A percentile compares a stretch with the other conserved stretches of the same genome.
Conservation (phyloP, 2,329 filamentous ascomycete genomes). For the Aspergillus sp. region DNA sequence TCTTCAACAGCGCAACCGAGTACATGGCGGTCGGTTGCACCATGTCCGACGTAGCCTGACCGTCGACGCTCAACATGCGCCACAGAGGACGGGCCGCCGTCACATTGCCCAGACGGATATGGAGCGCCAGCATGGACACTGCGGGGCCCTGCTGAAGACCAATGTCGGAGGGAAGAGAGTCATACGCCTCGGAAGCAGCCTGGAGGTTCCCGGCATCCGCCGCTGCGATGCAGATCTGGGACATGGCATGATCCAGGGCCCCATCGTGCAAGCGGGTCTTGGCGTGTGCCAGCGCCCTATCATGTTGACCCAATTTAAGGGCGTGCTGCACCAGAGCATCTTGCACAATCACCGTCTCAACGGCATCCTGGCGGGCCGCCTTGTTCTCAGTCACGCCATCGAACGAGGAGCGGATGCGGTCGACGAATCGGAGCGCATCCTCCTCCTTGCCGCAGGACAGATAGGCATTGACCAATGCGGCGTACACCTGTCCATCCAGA, state of each 20-base stretch:
- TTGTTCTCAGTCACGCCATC: conserved; percentile 44
- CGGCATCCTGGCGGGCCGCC: conserved; percentile 58
- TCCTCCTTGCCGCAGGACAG: conserved; percentile 75
- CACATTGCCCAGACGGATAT: conserved; percentile 78
- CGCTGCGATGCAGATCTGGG: conserved; percentile 69
- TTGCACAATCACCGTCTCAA: conserved; percentile 70
- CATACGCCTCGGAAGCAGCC: conserved; percentile 66
- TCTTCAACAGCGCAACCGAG: conserved; percentile 79
- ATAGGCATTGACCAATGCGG: conserved; percentile 87
- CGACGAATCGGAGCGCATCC: conserved; percentile 80
- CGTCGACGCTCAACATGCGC: conserved; percentile 63
- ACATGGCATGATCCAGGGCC: conserved; percentile 62
- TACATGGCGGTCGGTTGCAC: conserved; percentile 92
- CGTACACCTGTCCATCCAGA: conserved; percentile 81
- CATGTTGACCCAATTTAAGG: conserved; percentile 66
- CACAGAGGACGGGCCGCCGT: conserved; percentile 75
- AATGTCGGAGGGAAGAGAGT: conserved; percentile 53
- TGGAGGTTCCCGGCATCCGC: conserved; percentile 73
- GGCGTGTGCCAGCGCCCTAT: conserved; percentile 72
- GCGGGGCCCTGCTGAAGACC: conserved; percentile 57
- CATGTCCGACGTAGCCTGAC: conserved; percentile 61
- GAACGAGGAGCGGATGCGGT: conserved; percentile 66
- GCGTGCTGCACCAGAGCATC: conserved; percentile 78
- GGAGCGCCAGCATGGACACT: conserved; percentile 81
- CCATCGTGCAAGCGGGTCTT: conserved; percentile 57